These are phyloP conservation scores for Begonia loranthoides DNA, from an alignment of 306 rosid genomes.

Conservation along the genomic window DNA sequence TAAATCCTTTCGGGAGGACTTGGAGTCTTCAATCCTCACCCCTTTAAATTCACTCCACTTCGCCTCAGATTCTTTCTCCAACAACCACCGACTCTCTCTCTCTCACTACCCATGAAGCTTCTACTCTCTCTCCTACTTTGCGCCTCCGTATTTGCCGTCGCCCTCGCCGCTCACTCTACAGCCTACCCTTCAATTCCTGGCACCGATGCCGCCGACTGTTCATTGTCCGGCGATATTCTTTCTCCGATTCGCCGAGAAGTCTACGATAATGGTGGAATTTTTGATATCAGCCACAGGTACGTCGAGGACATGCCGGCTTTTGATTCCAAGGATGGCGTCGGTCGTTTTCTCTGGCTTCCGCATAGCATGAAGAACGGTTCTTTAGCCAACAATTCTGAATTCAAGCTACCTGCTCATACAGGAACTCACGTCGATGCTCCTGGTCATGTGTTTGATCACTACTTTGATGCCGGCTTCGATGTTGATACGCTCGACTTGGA, in stretches of 20 bases:
- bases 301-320: conserved; percentile 35
- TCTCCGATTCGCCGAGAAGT: conserved; percentile 54
- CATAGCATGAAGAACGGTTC: conserved; percentile 59
- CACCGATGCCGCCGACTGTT: conserved; percentile 18
- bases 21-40: neutral
- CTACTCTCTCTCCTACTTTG: conserved; percentile 5
- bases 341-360: conserved; percentile 42
- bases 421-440: conserved; percentile 77
- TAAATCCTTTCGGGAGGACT: no score
- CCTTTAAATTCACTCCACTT: no score
- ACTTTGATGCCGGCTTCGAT: conserved; percentile 58
- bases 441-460: conserved; percentile 48
- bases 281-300: conserved; percentile 42
- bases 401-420: conserved; percentile 43
- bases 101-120: neutral
- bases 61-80: neutral
- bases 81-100: neutral
- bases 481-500: conserved; percentile 50
- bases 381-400: conserved; percentile 27
- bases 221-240: conserved; percentile 14
- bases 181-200: conserved; percentile 46
- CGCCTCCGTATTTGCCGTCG: conserved; percentile 13
- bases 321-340: conserved; percentile 44
- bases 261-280: conserved; percentile 35
- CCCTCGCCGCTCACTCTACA: neutral